Base-by-base conservation (phyloP, 2,329 filamentous ascomycete genomes). In the Exophiala mesophila region DNA sequence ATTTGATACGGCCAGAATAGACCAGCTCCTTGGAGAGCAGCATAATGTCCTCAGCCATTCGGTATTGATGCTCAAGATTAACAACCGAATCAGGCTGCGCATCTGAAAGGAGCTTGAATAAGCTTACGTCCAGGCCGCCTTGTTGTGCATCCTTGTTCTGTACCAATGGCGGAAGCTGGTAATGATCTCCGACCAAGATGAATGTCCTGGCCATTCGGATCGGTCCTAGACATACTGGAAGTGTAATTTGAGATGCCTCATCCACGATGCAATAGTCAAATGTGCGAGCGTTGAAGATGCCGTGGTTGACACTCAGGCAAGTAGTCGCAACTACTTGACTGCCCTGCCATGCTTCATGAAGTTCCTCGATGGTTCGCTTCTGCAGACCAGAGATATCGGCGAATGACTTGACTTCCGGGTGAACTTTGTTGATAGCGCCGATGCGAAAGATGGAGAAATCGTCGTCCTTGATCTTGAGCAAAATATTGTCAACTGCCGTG, bases 191-290 rank as follows among this genome's bases (percentile, higher is more conserved):
- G 0, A 98, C 92, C 0, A 98, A 77, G 13, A 98, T 86, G 63
- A 98, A 98, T 0, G 85, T 94, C 37, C 79, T 80, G 4, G 92
- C 88, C 78, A 96, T 86, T 8, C 92, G 81, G 54, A 98, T 94
- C 0, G 92, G 92, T 0, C 92, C 92, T 0, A 97, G 72, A 53
- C 92, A 97, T 15, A 96, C 90, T 0, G 92, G 92, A 15, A 98
- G 70, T 0, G 92, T 98, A 60, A 98, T 97, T 58, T 98, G 92
- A 2, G 89, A 96, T 1, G 92, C 92, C 65, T 98, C 92, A 54
- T 98, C 92, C 3, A 98, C 90, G 50, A 98, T 97, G 59, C 92
- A 98, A 60, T 96, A 97, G 65, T 98, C 92, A 55, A 98, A 98
- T 1, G 83, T 80, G 3, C 92, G 83, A 58, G 90, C 85, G 43